phyloP scores from a whole-genome alignment of 108 stramenopile species.

The Nitzschia putrida region DNA sequence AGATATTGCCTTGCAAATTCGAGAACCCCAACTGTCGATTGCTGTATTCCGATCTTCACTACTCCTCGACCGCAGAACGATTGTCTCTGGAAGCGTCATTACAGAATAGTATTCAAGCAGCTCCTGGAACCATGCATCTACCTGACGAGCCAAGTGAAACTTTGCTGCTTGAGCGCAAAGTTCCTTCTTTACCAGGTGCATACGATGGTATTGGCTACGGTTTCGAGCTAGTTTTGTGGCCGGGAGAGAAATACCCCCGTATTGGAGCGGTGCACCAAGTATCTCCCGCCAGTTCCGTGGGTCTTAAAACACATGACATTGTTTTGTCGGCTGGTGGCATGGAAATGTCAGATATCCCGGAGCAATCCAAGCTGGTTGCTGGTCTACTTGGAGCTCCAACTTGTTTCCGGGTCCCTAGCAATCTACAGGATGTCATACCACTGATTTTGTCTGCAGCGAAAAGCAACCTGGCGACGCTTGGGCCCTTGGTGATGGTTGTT shows the following conservation, averaged over 20 bases:
- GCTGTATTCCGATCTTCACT: slow-evolving; percentile 36
- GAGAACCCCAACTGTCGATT: slow-evolving; percentile 2
- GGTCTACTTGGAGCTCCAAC: slow-evolving; percentile 25
- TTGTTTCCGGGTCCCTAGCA: background rate
- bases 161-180: slow-evolving; percentile 4
- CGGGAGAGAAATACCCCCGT: slow-evolving; percentile 17
- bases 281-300: slow-evolving; percentile 32
- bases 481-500: too few species aligned
- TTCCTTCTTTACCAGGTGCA: background rate
- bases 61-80: background rate
- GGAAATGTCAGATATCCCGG: background rate
- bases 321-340: slow-evolving; percentile 25
- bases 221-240: slow-evolving; percentile 42
- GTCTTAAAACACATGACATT: slow-evolving; percentile 34
- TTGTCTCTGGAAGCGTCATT: slow-evolving; percentile 1
- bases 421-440: background rate
- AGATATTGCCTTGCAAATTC: background rate
- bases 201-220: slow-evolving; percentile 37
- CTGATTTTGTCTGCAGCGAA: slow-evolving; percentile 5
- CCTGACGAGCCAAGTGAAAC: background rate
- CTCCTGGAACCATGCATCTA: background rate
- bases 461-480: too few species aligned
- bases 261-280: slow-evolving; percentile 30
- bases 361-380: slow-evolving; percentile 3
- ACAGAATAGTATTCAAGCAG: background rate